A percentile compares a stretch with the other conserved stretches of the same genome.
phyloP scores from a whole-genome alignment of 176 grass and related monocot genomes.

The Oryza australiensis region DNA sequence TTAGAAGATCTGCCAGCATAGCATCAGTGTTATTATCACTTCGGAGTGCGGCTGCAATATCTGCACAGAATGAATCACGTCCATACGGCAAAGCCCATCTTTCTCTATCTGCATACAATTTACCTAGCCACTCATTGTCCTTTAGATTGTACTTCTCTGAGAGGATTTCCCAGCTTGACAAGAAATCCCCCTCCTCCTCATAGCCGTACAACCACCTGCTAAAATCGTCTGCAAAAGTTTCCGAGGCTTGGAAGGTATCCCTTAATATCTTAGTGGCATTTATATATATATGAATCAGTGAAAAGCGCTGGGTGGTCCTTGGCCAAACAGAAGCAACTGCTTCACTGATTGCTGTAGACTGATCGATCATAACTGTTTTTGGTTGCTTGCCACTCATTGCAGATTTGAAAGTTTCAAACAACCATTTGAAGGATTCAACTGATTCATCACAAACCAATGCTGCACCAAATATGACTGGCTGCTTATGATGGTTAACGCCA shows the following conservation, averaged over 20 bases:
- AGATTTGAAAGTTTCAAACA: conserved; percentile 69
- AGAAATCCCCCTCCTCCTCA: conserved; percentile 67
- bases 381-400: conserved; percentile 82
- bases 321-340: conserved; percentile 62
- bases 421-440: conserved; percentile 75
- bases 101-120: conserved; percentile 70
- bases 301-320: conserved; percentile 59
- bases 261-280: conserved; percentile 49
- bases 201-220: conserved; percentile 59
- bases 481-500: conserved; percentile 87
- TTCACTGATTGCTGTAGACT: conserved; percentile 47
- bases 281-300: conserved; percentile 65
- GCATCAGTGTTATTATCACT: conserved; percentile 56
- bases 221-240: conserved; percentile 68
- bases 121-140: conserved; percentile 73
- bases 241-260: conserved; percentile 52
- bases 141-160: conserved; percentile 76
- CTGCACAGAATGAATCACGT: conserved; percentile 64
- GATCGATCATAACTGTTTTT: conserved; percentile 73
- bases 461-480: conserved; percentile 67
- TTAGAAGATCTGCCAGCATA: conserved; percentile 59
- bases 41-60: conserved; percentile 57
- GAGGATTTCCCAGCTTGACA: conserved; percentile 60
- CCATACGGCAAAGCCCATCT: conserved; percentile 77
- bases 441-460: conserved; percentile 75